Evolutionary conservation across 1,139 yeast genomes (phyloP).

Genomic region (Kodamaea ohmeri): DNA sequence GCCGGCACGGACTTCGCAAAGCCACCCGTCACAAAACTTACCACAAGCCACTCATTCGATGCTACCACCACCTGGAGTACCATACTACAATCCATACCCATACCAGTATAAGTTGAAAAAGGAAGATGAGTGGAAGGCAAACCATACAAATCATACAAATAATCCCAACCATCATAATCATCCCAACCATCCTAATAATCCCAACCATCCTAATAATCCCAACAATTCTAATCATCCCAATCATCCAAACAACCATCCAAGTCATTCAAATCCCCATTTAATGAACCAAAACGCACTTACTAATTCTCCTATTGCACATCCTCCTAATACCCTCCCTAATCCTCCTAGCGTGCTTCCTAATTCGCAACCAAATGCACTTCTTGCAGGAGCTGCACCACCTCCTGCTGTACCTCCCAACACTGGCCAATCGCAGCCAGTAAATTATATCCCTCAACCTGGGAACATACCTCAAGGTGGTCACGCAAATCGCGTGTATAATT

Average conservation of each 20-base stretch:
- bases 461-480: too few relatives aligned
- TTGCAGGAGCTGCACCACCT: too few relatives aligned
- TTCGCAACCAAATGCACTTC: too few relatives aligned
- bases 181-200: neutral
- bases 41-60: too few relatives aligned
- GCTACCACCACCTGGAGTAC: neutral
- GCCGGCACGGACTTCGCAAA: too few relatives aligned
- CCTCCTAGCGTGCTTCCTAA: too few relatives aligned
- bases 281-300: neutral
- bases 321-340: too few relatives aligned
- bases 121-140: neutral
- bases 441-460: neutral
- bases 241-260: conserved; percentile 1
- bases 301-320: too few relatives aligned
- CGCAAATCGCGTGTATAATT: too few relatives aligned
- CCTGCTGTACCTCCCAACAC: too few relatives aligned
- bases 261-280: neutral
- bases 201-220: neutral
- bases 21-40: too few relatives aligned
- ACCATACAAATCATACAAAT: neutral
- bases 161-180: neutral
- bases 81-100: neutral
- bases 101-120: neutral
- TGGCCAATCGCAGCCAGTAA: too few relatives aligned
- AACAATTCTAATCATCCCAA: neutral